phyloP scores from a whole-genome alignment of 768 basidiomycete genomes.

The Cystobasidium ongulense region DNA sequence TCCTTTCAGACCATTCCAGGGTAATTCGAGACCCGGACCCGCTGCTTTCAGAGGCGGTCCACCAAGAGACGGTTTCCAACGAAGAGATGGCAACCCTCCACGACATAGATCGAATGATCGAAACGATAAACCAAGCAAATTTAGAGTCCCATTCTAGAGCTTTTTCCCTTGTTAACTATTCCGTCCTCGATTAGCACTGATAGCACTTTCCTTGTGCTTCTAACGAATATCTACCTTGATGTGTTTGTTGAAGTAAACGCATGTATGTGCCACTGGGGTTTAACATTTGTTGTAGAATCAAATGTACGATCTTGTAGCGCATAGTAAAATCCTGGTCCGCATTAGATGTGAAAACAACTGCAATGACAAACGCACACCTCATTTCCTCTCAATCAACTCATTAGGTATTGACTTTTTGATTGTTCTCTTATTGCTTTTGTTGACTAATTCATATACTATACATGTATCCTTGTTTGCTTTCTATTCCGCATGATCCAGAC shows the following conservation, averaged over 20 bases:
- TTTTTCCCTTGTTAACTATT: too few species aligned
- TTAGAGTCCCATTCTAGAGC: not conserved
- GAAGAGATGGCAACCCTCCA: not conserved
- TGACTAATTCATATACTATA: not conserved
- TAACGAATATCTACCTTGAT: too few species aligned
- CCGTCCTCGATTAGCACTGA: too few species aligned
- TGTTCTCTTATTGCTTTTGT: not conserved
- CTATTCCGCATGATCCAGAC: slow-evolving; percentile 17
- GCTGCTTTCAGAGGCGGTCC: not conserved
- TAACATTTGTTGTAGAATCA: not conserved
- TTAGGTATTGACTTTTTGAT: not conserved
- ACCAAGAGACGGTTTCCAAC: not conserved
- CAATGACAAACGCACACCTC: not conserved
- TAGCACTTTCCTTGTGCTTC: too few species aligned
- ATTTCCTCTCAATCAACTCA: not conserved
- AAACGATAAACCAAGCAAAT: not conserved
- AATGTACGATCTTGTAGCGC: not conserved
- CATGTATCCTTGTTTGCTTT: not conserved
- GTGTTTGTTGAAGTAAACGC: too few species aligned
- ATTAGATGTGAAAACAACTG: not conserved
- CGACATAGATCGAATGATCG: not conserved
- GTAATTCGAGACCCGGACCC: not conserved
- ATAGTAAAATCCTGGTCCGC: not conserved
- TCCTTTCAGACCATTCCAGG: not conserved
- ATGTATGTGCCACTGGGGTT: too few species aligned